Conservation (phyloP, 2,329 filamentous ascomycete genomes). For the Apiospora phragmitis region DNA sequence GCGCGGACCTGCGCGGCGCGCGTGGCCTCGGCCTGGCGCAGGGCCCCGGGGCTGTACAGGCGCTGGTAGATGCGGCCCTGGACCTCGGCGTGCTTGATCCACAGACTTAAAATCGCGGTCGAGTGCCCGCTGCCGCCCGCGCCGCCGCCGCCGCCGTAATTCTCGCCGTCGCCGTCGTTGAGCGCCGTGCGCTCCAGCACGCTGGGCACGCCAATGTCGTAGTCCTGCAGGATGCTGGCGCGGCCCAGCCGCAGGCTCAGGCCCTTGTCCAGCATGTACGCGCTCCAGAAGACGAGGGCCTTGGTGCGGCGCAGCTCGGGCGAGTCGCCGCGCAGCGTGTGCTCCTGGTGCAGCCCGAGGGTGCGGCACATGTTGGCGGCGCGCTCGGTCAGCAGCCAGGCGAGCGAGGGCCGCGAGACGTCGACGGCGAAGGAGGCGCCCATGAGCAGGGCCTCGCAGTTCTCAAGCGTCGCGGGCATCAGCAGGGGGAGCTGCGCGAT, state of each 20-base stretch:
- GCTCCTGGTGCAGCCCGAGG: constrained; percentile 32
- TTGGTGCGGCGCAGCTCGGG: constrained; percentile 32
- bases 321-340: constrained; percentile 10
- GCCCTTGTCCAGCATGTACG: constrained; percentile 57
- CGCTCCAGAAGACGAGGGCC: constrained; percentile 54
- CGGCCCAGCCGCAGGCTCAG: constrained; percentile 56
- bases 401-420: constrained; percentile 30
- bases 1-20: constrained; percentile 34
- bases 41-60: constrained; percentile 48
- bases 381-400: constrained; percentile 30
- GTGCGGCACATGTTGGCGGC: constrained; percentile 35
- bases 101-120: constrained; percentile 44
- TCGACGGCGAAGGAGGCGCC: constrained; percentile 34
- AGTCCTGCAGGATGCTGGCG: constrained; percentile 55
- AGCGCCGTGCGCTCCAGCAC: background rate
- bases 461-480: constrained; percentile 47
- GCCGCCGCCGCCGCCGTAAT: background rate
- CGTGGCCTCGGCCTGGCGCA: constrained; percentile 34
- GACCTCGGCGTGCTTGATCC: constrained; percentile 53
- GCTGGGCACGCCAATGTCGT: constrained; percentile 50
- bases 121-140: background rate
- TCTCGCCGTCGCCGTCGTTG: background rate
- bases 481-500: constrained; percentile 43
- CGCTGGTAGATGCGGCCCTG: constrained; percentile 58
- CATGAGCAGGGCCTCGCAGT: constrained; percentile 49